Conservation (phyloP, 2,329 filamentous ascomycete species). For the Colletotrichum shisoi region DNA sequence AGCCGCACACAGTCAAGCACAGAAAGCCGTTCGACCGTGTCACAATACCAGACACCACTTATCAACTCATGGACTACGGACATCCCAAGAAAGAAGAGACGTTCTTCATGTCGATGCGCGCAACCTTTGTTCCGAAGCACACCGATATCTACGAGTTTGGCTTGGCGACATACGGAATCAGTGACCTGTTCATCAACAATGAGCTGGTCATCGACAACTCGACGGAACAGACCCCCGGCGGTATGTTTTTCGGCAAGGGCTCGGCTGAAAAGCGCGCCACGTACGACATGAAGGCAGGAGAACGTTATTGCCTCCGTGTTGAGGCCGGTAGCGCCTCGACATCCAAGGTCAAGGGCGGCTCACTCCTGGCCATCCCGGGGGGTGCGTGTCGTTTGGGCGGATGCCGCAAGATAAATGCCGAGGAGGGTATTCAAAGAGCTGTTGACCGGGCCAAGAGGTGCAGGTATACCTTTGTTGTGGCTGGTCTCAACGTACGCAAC, state of each 20-base stretch:
- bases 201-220: conserved; percentile 71
- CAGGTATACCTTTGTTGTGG: conserved; percentile 79
- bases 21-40: conserved; percentile 61
- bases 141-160: conserved; percentile 70
- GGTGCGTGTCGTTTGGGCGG: conserved; percentile 70
- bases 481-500: conserved; percentile 65
- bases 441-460: conserved; percentile 71
- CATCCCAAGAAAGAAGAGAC: conserved; percentile 59
- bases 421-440: conserved; percentile 69
- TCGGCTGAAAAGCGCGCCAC: conserved; percentile 69
- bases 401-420: conserved; percentile 63
- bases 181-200: conserved; percentile 68
- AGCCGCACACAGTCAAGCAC: conserved; percentile 57
- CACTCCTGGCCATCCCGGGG: conserved; percentile 60
- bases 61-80: conserved; percentile 59
- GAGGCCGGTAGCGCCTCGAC: conserved; percentile 67
- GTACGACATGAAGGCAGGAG: conserved; percentile 64
- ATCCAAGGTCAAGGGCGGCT: conserved; percentile 59
- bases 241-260: conserved; percentile 71
- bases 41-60: conserved; percentile 57
- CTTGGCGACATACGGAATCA: conserved; percentile 69
- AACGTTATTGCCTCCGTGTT: conserved; percentile 65
- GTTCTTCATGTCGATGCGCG: conserved; percentile 69
- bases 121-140: conserved; percentile 65
- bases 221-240: conserved; percentile 67